Evolutionary conservation across 1,139 yeast genomes (phyloP).

Genomic region (Meyerozyma carpophila): DNA sequence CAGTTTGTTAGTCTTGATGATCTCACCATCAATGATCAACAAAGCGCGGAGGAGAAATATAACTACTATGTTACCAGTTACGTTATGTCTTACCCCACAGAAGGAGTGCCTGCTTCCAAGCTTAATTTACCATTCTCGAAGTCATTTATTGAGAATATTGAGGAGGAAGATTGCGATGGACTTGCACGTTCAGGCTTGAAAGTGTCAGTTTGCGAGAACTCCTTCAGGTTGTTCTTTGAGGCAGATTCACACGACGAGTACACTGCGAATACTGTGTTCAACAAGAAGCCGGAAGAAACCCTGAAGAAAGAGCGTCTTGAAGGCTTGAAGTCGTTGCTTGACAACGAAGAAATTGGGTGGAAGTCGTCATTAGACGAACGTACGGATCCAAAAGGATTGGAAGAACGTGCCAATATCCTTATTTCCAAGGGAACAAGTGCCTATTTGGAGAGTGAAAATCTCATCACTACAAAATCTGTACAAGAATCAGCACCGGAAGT

Average conservation of each 20-base stretch:
- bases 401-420: conserved; percentile 20
- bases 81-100: conserved; percentile 94
- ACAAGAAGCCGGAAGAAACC: conserved; percentile 23
- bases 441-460: conserved; percentile 16
- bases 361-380: conserved; percentile 24
- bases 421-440: conserved; percentile 30
- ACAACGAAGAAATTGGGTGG: conserved; percentile 38
- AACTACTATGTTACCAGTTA: conserved; percentile 90
- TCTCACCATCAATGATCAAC: conserved; percentile 74
- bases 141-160: conserved; percentile 51
- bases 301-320: conserved; percentile 19
- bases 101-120: conserved; percentile 84
- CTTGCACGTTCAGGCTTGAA: conserved; percentile 66
- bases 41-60: conserved; percentile 75
- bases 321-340: conserved; percentile 21
- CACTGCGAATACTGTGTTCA: conserved; percentile 49
- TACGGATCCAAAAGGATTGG: conserved; percentile 17
- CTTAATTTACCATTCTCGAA: conserved; percentile 71
- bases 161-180: conserved; percentile 62
- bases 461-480: conserved; percentile 6
- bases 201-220: conserved; percentile 74
- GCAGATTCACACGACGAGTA: conserved; percentile 80
- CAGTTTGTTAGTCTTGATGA: conserved; percentile 88
- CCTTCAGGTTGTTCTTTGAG: conserved; percentile 78
- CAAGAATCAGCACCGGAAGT: conserved; percentile 5